These are phyloP conservation scores for Metschnikowia gelsemii DNA, from an alignment of 805 yeast genomes.

Conservation along the genomic window DNA sequence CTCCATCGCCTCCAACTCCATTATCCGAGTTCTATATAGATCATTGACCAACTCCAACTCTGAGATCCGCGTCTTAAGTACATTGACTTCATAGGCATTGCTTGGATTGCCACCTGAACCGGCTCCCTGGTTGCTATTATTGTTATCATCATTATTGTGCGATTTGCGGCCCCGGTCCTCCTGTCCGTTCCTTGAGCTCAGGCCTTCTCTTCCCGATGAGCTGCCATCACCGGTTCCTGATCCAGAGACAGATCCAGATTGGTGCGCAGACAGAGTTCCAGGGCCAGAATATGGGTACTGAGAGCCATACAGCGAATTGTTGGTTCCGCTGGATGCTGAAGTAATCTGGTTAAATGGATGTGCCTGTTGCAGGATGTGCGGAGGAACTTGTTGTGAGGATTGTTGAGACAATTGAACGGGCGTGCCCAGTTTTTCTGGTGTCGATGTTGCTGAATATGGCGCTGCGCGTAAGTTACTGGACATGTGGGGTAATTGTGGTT, in stretches of 20 bases:
- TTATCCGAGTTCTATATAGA: conserved; percentile 75
- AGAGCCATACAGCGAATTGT: conserved; percentile 5
- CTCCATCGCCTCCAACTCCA: conserved; percentile 75
- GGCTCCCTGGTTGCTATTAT: background rate
- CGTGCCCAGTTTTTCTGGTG: conserved; percentile 10
- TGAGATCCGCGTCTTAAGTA: conserved; percentile 70
- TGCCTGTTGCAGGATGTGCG: too few species aligned
- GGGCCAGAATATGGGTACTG: conserved; percentile 1
- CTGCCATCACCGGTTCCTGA: background rate
- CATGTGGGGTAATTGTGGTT: conserved; percentile 28
- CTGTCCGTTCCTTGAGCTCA: conserved; percentile 1
- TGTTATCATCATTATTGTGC: conserved; percentile 4
- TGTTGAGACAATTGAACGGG: conserved; percentile 2
- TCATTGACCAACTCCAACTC: conserved; percentile 92
- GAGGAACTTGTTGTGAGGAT: background rate
- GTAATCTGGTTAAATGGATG: too few species aligned
- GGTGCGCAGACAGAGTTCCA: background rate
- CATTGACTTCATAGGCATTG: conserved; percentile 33
- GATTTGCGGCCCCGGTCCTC: conserved; percentile 4
- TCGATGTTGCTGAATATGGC: conserved; percentile 7
- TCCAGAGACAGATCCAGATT: background rate
- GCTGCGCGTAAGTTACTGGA: conserved; percentile 8
- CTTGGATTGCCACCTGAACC: conserved; percentile 8
- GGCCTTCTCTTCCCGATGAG: background rate
- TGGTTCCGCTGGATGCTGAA: background rate